Base-by-base conservation (phyloP, 2,329 filamentous ascomycete genomes). In the Trichophyton equinum region DNA sequence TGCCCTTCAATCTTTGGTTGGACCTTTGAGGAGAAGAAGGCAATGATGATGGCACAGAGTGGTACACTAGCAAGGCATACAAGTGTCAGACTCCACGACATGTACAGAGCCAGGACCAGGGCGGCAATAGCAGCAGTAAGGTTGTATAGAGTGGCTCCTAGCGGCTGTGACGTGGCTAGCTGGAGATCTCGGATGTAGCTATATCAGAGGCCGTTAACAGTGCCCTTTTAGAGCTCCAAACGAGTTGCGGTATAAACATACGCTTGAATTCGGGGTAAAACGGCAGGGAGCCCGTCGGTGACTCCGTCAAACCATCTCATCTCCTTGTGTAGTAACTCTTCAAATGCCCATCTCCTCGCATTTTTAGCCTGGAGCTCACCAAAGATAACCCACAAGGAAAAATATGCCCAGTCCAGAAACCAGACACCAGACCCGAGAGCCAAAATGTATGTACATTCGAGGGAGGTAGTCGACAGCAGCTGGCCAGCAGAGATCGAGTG, bases 181-280 rank as follows among this genome's bases (percentile, higher is more conserved):
- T 96, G 91, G 3, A 97, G 77, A 64, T 96, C 91, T 60, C 86
- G 81, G 6, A 88, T 86, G 70, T 95, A 87, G 27, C 91, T 96
- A 61, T n/a, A 40, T 51, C 36, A 20, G 9, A 46, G 27, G 27
- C 7, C 40, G 11, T 40, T 11, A 47, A 22, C 4, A 49, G 8
- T 27, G 20, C 42, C 1, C 25, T n/a, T 22, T 13, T 8, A 49
- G 4, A n/a, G 49, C 3, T 4, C 9, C 2, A 5, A 18, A 60
- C 61, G 62, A 56, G 36, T 25, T 25, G 8, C 13, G 20, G 11
- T 42, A 4, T 20, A 15, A 59, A 72, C 85, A 73, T 76, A 91
- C 87, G 85, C 85, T 72, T 95, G 87, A 36, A 91, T 78, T 60
- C 85, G 80, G 15, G 85, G 81, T 18, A 95, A 76, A 47, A 94